These are phyloP conservation scores for Diaporthe ampelina DNA, from an alignment of 2,329 filamentous ascomycete genomes.

Conservation along the genomic window DNA sequence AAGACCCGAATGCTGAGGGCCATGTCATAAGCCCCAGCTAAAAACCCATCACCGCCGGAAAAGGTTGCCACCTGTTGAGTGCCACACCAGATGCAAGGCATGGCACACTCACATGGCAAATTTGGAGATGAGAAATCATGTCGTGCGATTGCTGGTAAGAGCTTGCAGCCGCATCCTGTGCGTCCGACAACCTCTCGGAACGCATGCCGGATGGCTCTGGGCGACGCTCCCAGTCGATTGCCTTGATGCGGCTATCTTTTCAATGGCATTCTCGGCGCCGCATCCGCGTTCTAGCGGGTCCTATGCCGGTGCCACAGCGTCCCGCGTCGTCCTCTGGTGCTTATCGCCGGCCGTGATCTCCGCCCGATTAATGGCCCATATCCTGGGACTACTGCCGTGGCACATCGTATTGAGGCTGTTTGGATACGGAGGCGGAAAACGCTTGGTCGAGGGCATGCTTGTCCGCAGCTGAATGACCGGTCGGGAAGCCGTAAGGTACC, in stretches of 20 bases:
- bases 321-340: neutral
- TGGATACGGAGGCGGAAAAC: neutral
- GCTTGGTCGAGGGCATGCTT: neutral
- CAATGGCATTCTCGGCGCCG: constrained; percentile 9
- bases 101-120: neutral
- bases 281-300: neutral
- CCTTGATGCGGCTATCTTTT: constrained; percentile 2
- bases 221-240: neutral
- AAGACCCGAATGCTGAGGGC: constrained; percentile 4
- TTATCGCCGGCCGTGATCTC: neutral
- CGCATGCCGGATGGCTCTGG: neutral
- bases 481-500: neutral
- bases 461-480: neutral
- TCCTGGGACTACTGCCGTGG: constrained; percentile 13
- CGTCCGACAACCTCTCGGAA: constrained; percentile 1
- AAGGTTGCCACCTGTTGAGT: constrained; percentile 17
- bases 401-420: constrained; percentile 6
- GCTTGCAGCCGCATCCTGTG: constrained; percentile 6
- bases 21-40: constrained; percentile 18
- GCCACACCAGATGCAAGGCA: constrained; percentile 19
- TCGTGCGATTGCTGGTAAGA: neutral
- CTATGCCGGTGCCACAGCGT: constrained; percentile 4
- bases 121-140: neutral
- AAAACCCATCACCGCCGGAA: constrained; percentile 11
- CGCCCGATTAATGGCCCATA: neutral